Evolutionary conservation across 208 protist genomes (phyloP).

Genomic region (Trypanosoma scelopori): DNA sequence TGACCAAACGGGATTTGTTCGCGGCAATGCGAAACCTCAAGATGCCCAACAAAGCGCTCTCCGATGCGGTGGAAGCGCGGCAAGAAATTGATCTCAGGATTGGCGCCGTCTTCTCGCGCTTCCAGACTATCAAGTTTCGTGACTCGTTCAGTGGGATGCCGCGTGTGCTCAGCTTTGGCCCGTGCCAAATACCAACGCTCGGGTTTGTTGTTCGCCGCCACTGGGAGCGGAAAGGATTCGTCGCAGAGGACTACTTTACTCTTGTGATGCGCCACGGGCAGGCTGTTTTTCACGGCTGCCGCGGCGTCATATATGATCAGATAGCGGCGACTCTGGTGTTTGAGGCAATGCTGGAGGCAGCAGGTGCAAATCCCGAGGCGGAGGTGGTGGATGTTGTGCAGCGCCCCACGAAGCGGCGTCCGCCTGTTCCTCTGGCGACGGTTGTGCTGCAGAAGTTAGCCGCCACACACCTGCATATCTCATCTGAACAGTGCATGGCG

Average conservation of each 20-base stretch:
- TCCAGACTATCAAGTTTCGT: slow-evolving; percentile 85
- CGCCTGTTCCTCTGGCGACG: slow-evolving; percentile 96
- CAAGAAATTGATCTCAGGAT: slow-evolving; percentile 96
- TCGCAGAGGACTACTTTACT: slow-evolving; percentile 81
- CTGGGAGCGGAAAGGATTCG: slow-evolving; percentile 83
- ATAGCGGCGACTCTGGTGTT: slow-evolving; percentile 70
- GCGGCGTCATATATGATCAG: slow-evolving; percentile 77
- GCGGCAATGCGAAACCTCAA: slow-evolving; percentile 81
- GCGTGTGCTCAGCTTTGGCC: slow-evolving; percentile 90
- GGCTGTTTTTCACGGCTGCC: slow-evolving; percentile 51
- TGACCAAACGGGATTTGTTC: slow-evolving; percentile 85
- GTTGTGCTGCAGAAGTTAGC: slow-evolving; percentile 97
- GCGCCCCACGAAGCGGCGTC: slow-evolving; percentile 58
- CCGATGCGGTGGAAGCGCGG: slow-evolving; percentile 93
- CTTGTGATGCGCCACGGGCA: slow-evolving; percentile 55
- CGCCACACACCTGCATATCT: slow-evolving; percentile 91
- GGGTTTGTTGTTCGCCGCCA: slow-evolving; percentile 91
- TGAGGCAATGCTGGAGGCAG: slow-evolving; percentile 61
- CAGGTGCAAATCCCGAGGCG: slow-evolving; percentile 39
- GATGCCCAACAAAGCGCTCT: slow-evolving; percentile 83
- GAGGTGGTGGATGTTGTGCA: slow-evolving; percentile 72
- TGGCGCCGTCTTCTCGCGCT: slow-evolving; percentile 95
- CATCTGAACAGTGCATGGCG: slow-evolving; percentile 95
- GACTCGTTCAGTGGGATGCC: slow-evolving; percentile 70
- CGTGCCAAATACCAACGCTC: slow-evolving; percentile 96